Conservation (phyloP, 768 basidiomycete genomes). For the Hericium rajendrae region DNA sequence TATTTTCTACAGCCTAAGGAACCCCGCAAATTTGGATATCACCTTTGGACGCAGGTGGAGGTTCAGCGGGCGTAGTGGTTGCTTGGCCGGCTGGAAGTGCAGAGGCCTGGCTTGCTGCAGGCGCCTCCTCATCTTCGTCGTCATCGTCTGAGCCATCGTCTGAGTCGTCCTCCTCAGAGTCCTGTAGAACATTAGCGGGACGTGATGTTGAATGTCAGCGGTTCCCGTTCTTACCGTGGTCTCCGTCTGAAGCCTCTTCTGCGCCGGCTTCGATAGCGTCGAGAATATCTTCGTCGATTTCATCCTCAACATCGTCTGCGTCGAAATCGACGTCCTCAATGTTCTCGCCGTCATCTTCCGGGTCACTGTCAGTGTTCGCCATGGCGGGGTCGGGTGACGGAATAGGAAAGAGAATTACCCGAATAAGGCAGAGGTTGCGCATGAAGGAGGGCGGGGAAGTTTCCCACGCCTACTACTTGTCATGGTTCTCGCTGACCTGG, state of each 20-base stretch:
- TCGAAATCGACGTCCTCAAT: constrained; percentile 37
- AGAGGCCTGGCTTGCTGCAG: constrained; percentile 28
- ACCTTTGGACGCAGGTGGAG: constrained; percentile 12
- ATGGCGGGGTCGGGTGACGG: constrained; percentile 29
- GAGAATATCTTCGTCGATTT: constrained; percentile 30
- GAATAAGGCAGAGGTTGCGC: background rate
- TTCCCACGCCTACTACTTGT: constrained; percentile 6
- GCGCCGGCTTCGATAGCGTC: constrained; percentile 40
- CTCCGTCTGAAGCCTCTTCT: constrained; percentile 61
- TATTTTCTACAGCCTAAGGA: too few species aligned
- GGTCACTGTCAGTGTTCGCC: constrained; percentile 35
- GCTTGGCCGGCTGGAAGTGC: constrained; percentile 18
- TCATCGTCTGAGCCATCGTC: constrained; percentile 29
- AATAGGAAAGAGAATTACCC: constrained; percentile 2
- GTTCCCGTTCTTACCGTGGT: constrained; percentile 42
- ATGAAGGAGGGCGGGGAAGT: background rate
- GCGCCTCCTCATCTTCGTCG: constrained; percentile 40
- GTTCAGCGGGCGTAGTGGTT: constrained; percentile 16
- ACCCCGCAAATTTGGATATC: background rate
- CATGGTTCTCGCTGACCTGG: constrained; percentile 96
- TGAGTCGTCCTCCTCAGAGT: constrained; percentile 18
- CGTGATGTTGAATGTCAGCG: too few species aligned
- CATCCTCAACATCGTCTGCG: constrained; percentile 9
- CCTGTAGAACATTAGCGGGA: constrained; percentile 1
- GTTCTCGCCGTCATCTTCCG: constrained; percentile 42